Evolutionary conservation across 257 asterid species (phyloP), one percentile per base, ranked within the genome.

Genomic region (Plantago major): DNA sequence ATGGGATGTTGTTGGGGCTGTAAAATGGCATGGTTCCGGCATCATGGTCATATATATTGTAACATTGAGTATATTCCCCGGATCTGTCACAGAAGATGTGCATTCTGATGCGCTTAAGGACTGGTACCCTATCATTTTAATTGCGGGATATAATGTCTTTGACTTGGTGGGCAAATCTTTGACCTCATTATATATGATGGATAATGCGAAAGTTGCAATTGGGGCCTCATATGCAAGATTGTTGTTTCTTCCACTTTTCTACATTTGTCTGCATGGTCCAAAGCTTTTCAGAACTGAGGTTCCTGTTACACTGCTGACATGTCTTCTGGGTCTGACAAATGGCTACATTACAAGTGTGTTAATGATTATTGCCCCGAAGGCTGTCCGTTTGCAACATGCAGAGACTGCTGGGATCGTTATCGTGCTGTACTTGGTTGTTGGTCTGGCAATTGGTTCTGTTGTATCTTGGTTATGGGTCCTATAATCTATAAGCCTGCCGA

Each of bases 381-480:
- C 82, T 10, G 96, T 92, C 26, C 80, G 40, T 57, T 71, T 92
- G 71, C 94, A 83, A 45, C 89, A 83, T 50, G 84, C 95, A 0
- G 97, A 92, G 78, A 77, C 85, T 53, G 95, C 95, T 16, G 99
- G 99, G 74, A 83, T 78, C 11, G 85, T 83, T 68, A 71, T 89
- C 7, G 96, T 80, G 30, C 55, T 92, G 76, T 89, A 82, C 78
- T 73, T 83, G 51, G 76, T 87, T 28, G 44, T 73, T 33, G 96
- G 97, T 66, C 71, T 83, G 73, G 89, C 94, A 12, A 62, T 71
- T 53, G 97, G 99, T 51, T 92, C 96, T 15, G 59, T 89, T 47
- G 79, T 85, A 5, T 89, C 99, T 11, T 92, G 95, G 99, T 78
- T 92, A 63, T 92, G 99, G 99, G 85, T 89, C 66, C 76, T 91